Evolutionary conservation across 1,139 yeast species (phyloP).

Genomic region (Taphrina confusa): DNA sequence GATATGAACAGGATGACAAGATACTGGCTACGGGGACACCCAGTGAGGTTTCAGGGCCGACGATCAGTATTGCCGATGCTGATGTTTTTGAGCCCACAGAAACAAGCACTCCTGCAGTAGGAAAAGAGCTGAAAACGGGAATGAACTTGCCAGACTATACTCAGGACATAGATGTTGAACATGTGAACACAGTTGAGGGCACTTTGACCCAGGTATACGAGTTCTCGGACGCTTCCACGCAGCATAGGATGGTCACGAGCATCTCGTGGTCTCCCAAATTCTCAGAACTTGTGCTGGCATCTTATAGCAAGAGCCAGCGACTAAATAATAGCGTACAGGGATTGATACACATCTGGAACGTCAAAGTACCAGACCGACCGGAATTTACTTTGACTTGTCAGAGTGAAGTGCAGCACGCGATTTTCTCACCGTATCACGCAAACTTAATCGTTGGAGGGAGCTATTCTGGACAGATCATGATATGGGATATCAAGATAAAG

Average conservation of each 20-base stretch:
- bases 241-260: conserved; percentile 48
- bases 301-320: conserved; percentile 43
- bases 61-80: no score
- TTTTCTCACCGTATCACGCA: conserved; percentile 50
- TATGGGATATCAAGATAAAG: conserved; percentile 51
- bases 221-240: conserved; percentile 42
- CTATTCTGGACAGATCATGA: conserved; percentile 53
- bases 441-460: conserved; percentile 52
- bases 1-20: no score
- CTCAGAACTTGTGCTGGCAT: conserved; percentile 52
- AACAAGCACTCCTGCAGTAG: background rate
- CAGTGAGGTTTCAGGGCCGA: no score
- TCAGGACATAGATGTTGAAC: background rate
- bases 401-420: conserved; percentile 50
- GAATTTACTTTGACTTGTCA: conserved; percentile 57
- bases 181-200: background rate
- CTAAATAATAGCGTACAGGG: conserved; percentile 40
- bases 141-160: conserved; percentile 3
- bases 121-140: background rate
- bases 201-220: conserved; percentile 39
- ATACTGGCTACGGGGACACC: no score
- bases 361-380: conserved; percentile 49
- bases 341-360: conserved; percentile 50
- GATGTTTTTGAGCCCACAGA: background rate
- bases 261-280: conserved; percentile 52